These are phyloP conservation scores for Leonotis leonurus DNA, from an alignment of 257 asterid species.

Conservation along the genomic window DNA sequence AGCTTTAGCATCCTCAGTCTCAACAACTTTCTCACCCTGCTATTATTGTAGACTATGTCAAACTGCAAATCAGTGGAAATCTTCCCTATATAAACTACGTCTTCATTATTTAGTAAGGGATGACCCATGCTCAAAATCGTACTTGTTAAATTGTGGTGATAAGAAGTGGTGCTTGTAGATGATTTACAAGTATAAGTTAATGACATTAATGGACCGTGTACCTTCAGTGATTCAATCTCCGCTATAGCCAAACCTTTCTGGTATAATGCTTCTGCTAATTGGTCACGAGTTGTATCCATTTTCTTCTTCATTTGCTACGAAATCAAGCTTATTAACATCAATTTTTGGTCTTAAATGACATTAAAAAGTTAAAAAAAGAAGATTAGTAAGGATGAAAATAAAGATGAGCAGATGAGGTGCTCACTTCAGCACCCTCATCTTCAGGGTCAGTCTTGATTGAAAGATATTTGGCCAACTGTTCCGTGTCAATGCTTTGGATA, in stretches of 20 bases:
- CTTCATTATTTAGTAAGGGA: background rate
- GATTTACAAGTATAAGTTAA: background rate
- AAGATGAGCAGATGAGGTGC: conserved; percentile 14
- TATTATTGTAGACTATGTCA: background rate
- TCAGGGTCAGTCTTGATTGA: conserved; percentile 73
- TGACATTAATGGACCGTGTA: conserved; percentile 13
- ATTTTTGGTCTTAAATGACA: conserved; percentile 1
- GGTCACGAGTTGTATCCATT: conserved; percentile 80
- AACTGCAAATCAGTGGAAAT: background rate
- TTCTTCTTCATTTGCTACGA: conserved; percentile 69
- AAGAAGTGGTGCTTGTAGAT: background rate
- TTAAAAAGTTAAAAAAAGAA: background rate
- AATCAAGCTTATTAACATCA: conserved; percentile 20
- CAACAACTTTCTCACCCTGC: conserved; percentile 43
- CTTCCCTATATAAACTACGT: background rate
- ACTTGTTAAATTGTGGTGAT: background rate
- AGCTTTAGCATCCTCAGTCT: conserved; percentile 28
- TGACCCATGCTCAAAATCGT: background rate
- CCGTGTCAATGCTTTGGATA: conserved; percentile 58
- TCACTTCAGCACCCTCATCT: conserved; percentile 86
- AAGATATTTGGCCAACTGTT: conserved; percentile 64
- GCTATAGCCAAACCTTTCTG: conserved; percentile 83
- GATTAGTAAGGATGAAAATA: background rate
- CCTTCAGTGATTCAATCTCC: conserved; percentile 70
- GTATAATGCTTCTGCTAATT: conserved; percentile 81